Base-by-base conservation (phyloP, 768 basidiomycete genomes). In the Porphyrellus cyaneotinctus region DNA sequence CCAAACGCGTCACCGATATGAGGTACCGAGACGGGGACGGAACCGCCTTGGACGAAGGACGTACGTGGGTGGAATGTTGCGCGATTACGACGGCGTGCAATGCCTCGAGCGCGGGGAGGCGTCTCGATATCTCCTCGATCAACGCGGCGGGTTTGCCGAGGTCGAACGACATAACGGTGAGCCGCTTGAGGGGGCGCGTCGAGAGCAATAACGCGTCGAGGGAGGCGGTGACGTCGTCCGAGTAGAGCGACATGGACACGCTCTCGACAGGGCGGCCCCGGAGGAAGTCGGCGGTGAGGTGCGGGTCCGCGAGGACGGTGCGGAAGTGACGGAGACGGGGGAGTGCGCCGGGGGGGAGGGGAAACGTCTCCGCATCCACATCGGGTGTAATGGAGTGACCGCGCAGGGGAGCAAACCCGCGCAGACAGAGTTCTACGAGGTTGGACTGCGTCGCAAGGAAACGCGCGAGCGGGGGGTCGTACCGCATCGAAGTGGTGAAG, bases 141-240 rank as follows among this genome's bases (percentile, higher is more conserved):
- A 85, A 66, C 46, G 70, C 66, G 1, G 68, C 62, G 13, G 78
- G 78, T 1, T 75, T 70, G 1, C 67, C 61, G 4, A 75, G 67
- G 54, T 84, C 83, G 44, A 85, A 80, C 35, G 78, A 78, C 70
- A 84, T 79, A 24, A 84, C 69, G 23, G 81, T 86, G 35, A 85
- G 68, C 56, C 81, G 72, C 47, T 66, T 70, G 49, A 84, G 60
- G 0, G 77, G 69, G 11, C 54, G 60, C 0, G 74, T 60, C 2
- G 76, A 72, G 42, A 69, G 61, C 6, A 64, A 57, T 6, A 84
- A 67, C 2, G 74, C 75, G 39, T 78, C 72, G 46, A 84, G 70
- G 12, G 78, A 72, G 2, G 67, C 47, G n/a, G 64, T 55, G 0
- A 70, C 72, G 38, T 70, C 70, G 3, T 69, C 68, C 0, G 76